Conservation (phyloP, 2,329 filamentous ascomycete genomes). For the Ramularia collo-cygni region DNA sequence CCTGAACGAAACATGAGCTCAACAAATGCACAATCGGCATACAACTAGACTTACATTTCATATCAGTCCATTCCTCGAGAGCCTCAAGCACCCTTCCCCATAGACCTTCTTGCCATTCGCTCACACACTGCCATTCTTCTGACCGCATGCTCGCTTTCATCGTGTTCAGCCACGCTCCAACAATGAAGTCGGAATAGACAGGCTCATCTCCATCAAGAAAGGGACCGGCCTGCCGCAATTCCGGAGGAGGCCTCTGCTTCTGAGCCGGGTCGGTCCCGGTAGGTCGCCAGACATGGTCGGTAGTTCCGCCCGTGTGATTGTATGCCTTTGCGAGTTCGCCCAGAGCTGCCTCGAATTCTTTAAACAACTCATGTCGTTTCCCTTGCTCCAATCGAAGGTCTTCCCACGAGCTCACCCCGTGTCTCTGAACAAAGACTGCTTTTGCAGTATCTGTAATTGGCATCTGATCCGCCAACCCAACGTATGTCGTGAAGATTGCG, state of each 20-base stretch:
- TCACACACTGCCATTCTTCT: constrained; percentile 44
- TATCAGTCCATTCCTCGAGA: constrained; percentile 18
- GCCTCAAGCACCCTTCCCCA: constrained; percentile 48
- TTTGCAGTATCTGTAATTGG: constrained; percentile 41
- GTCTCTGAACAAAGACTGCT: constrained; percentile 45
- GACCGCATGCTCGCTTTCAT: constrained; percentile 34
- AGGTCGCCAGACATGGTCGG: constrained; percentile 18
- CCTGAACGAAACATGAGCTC: no score
- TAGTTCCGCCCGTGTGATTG: constrained; percentile 27
- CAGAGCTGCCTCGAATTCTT: constrained; percentile 38
- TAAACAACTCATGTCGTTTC: constrained; percentile 33
- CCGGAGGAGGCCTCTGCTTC: constrained; percentile 11
- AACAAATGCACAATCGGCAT: no score
- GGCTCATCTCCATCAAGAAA: constrained; percentile 43
- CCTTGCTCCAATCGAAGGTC: constrained; percentile 34
- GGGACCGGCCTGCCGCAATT: constrained; percentile 33
- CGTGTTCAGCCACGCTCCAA: constrained; percentile 52
- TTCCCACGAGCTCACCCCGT: constrained; percentile 39
- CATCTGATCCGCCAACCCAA: constrained; percentile 37
- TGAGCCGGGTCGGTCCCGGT: constrained; percentile 14
- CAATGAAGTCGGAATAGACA: constrained; percentile 51
- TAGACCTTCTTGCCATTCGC: constrained; percentile 44
- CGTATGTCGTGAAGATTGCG: constrained; percentile 45
- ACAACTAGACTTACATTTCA: constrained; percentile 9
- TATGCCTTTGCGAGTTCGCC: constrained; percentile 40